Evolutionary conservation across 116 monocot species (phyloP).

Genomic region (Dioscorea cayenensis): DNA sequence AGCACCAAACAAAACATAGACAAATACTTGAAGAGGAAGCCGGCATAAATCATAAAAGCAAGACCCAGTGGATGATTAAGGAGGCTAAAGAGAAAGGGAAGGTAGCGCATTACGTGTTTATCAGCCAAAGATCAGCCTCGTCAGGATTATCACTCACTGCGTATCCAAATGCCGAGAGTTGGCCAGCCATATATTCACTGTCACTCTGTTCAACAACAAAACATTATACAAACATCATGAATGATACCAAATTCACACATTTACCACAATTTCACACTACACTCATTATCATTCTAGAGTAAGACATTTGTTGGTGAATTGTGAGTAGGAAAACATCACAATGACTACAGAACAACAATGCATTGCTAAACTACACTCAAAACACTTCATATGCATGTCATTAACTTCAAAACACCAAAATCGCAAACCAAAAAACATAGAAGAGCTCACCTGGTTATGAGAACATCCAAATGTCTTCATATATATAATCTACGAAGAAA

Average conservation of each 20-base stretch:
- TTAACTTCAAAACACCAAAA: background rate
- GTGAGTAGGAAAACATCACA: too few relatives aligned
- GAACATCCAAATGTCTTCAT: constrained; percentile 98
- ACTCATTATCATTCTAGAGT: too few relatives aligned
- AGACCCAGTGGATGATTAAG: too few relatives aligned
- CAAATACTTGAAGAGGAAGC: too few relatives aligned
- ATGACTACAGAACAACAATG: too few relatives aligned
- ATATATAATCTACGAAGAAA: constrained; percentile 62
- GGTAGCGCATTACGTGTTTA: constrained; percentile 65
- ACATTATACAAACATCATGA: background rate
- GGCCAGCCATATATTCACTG: constrained; percentile 99
- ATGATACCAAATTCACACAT: too few relatives aligned
- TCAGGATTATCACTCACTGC: constrained; percentile 70
- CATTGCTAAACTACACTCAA: background rate
- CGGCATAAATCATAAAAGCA: too few relatives aligned
- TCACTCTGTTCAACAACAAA: constrained; percentile 59
- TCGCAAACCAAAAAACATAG: background rate
- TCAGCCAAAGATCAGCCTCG: constrained; percentile 90
- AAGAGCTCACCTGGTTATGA: constrained; percentile 79
- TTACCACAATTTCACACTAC: too few relatives aligned
- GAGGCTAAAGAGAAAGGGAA: background rate
- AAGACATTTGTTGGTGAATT: too few relatives aligned
- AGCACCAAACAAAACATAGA: too few relatives aligned
- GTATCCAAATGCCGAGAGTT: constrained; percentile 95
- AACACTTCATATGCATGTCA: background rate